A percentile compares a stretch with the other conserved stretches of the same genome.
These are phyloP conservation scores for Emericellopsis terricola DNA, from an alignment of 495 filamentous ascomycete genomes.

Conservation along the genomic window DNA sequence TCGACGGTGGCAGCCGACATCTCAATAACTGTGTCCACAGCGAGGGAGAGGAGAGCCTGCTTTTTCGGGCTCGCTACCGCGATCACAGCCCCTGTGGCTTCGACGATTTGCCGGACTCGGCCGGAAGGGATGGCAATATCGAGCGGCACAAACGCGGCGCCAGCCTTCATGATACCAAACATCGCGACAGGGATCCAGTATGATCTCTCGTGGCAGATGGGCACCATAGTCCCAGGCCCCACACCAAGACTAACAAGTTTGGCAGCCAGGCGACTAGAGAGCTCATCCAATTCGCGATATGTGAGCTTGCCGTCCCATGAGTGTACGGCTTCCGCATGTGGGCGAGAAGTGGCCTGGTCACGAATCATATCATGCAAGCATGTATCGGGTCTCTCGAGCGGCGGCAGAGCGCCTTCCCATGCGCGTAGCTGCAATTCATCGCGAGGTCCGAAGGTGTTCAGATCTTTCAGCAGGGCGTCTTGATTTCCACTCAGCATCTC, in stretches of 20 bases:
- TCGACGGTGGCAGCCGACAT: too few species aligned
- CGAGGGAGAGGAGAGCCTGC: too few species aligned
- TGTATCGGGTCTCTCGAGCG: too few species aligned
- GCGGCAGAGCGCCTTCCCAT: too few species aligned
- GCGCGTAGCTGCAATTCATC: too few species aligned
- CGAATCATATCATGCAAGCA: neutral
- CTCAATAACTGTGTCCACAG: too few species aligned
- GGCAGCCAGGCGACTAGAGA: slow-evolving; percentile 23
- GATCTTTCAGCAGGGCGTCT: too few species aligned
- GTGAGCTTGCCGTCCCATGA: slow-evolving; percentile 39
- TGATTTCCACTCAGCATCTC: too few species aligned
- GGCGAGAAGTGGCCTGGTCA: neutral
- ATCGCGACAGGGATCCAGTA: slow-evolving; percentile 31
- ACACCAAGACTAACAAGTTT: slow-evolving; percentile 23
- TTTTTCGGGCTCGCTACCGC: too few species aligned
- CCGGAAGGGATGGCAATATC: slow-evolving; percentile 33
- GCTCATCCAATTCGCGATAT: slow-evolving; percentile 26
- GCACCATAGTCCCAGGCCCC: slow-evolving; percentile 28
- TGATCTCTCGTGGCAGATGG: slow-evolving; percentile 35
- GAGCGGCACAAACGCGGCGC: slow-evolving; percentile 37
- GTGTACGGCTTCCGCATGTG: slow-evolving; percentile 6
- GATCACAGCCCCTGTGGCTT: slow-evolving; percentile 1
- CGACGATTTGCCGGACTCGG: slow-evolving; percentile 21
- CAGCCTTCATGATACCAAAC: slow-evolving; percentile 35
- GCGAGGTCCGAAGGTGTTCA: too few species aligned